phyloP scores from a whole-genome alignment of 805 yeast genomes.

The Limtongozyma cylindracea region DNA sequence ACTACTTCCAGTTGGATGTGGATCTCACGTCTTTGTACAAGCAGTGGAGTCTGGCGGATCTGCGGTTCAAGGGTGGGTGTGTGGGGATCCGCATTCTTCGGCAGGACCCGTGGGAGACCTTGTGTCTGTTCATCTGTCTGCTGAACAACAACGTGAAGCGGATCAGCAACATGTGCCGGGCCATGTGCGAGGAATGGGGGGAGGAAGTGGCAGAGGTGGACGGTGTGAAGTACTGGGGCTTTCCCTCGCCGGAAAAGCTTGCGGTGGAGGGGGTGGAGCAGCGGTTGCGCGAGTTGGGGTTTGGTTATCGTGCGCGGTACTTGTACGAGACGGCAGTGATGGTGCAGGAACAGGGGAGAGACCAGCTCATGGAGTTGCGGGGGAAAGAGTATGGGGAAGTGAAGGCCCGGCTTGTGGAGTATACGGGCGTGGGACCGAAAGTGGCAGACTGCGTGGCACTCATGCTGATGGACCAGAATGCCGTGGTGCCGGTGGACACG shows the following conservation, averaged over 20 bases:
- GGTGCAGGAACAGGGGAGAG: constrained; percentile 15
- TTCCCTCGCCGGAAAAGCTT: constrained; percentile 43
- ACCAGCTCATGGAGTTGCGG: constrained; percentile 16
- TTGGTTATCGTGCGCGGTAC: constrained; percentile 85
- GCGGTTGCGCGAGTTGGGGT: constrained; percentile 24
- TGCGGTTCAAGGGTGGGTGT: constrained; percentile 14
- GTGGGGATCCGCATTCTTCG: constrained; percentile 64
- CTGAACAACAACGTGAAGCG: constrained; percentile 91
- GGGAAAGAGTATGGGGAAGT: constrained; percentile 20
- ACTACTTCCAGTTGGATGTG: constrained; percentile 48
- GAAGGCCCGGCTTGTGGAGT: constrained; percentile 31
- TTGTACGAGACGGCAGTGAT: constrained; percentile 51
- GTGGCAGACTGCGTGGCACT: constrained; percentile 93
- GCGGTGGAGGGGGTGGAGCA: constrained; percentile 9
- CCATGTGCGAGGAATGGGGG: constrained; percentile 50
- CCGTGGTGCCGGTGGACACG: constrained; percentile 85
- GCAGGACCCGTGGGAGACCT: constrained; percentile 95
- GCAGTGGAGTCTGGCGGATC: constrained; percentile 36
- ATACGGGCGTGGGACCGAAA: constrained; percentile 88
- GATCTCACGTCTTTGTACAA: constrained; percentile 24
- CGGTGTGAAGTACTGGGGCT: constrained; percentile 34
- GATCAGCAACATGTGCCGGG: constrained; percentile 80
- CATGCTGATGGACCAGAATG: constrained; percentile 74
- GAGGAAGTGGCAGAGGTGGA: constrained; percentile 21
- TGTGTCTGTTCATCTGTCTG: constrained; percentile 77